A percentile compares a stretch with the other conserved stretches of the same genome.
These are phyloP conservation scores for Falciphora oryzae DNA, from an alignment of 2,329 filamentous ascomycete species.

Conservation along the genomic window DNA sequence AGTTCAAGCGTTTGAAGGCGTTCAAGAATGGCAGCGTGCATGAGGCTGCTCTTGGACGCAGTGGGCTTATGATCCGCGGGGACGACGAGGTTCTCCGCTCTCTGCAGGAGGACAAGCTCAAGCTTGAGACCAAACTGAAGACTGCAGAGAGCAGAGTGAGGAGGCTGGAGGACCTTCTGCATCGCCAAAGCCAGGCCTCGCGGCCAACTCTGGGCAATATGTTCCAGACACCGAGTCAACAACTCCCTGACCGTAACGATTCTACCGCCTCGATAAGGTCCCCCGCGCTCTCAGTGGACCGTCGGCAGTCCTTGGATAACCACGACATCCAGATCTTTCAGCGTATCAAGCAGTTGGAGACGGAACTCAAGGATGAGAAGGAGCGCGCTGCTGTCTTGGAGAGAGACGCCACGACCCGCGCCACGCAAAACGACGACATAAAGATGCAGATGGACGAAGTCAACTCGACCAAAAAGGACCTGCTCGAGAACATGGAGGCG, in stretches of 20 bases:
- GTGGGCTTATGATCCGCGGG: constrained; percentile 77
- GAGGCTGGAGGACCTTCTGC: constrained; percentile 84
- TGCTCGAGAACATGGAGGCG: constrained; percentile 91
- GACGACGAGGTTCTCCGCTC: constrained; percentile 74
- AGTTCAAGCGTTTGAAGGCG: constrained; percentile 78
- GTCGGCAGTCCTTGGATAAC: constrained; percentile 41
- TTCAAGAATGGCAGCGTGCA: constrained; percentile 97
- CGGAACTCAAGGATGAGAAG: constrained; percentile 68
- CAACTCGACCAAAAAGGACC: constrained; percentile 86
- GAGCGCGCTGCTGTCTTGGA: constrained; percentile 62
- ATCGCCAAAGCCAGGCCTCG: constrained; percentile 65
- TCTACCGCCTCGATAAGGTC: constrained; percentile 44
- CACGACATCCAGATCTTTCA: constrained; percentile 38
- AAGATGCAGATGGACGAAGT: constrained; percentile 74
- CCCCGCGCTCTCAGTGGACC: constrained; percentile 24
- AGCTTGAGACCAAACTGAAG: constrained; percentile 66
- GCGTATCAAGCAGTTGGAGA: constrained; percentile 61
- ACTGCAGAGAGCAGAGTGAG: constrained; percentile 87
- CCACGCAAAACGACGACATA: constrained; percentile 53
- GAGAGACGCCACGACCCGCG: constrained; percentile 58
- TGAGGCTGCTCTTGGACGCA: constrained; percentile 81
- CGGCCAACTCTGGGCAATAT: constrained; percentile 48
- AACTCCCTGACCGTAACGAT: constrained; percentile 43
- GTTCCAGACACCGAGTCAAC: constrained; percentile 44
- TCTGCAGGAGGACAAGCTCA: constrained; percentile 77